phyloP scores from a whole-genome alignment of 805 yeast species.

The Nematodospora valgi region DNA sequence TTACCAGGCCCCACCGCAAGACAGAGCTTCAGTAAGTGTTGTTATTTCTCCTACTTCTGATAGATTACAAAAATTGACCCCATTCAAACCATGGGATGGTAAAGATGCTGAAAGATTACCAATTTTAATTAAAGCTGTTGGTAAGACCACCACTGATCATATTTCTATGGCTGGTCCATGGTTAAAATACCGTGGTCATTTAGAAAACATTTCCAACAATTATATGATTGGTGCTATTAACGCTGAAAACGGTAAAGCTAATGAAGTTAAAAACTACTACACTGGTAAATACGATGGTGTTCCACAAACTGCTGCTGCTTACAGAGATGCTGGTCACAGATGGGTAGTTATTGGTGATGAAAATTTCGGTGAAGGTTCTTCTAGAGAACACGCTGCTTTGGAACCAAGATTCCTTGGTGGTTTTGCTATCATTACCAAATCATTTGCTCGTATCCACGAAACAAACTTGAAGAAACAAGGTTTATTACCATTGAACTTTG shows the following conservation, averaged over 20 bases:
- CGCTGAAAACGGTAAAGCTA: slow-evolving; percentile 93
- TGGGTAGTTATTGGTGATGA: slow-evolving; percentile 99
- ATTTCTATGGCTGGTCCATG: slow-evolving; percentile 99
- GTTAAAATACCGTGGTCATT: slow-evolving; percentile 99
- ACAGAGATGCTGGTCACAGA: slow-evolving; percentile 87
- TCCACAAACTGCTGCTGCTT: slow-evolving; percentile 93
- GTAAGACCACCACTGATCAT: slow-evolving; percentile 99
- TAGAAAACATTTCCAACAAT: slow-evolving; percentile 97
- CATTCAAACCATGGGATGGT: slow-evolving; percentile 96
- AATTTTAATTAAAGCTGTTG: slow-evolving; percentile 91
- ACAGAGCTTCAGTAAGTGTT: slow-evolving; percentile 72
- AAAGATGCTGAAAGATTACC: slow-evolving; percentile 87
- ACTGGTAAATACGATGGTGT: slow-evolving; percentile 93
- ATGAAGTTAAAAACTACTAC: slow-evolving; percentile 83
- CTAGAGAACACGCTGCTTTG: slow-evolving; percentile 99
- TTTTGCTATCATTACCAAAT: slow-evolving; percentile 94
- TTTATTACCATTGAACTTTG: slow-evolving; percentile 93
- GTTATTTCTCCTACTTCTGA: slow-evolving; percentile 85
- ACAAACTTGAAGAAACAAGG: slow-evolving; percentile 99
- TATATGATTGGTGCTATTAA: slow-evolving; percentile 99
- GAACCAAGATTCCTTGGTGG: slow-evolving; percentile 99
- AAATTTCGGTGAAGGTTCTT: slow-evolving; percentile 99
- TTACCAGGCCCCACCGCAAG: slow-evolving; percentile 94
- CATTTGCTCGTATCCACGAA: slow-evolving; percentile 98
- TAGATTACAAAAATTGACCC: slow-evolving; percentile 91